Base-by-base conservation (phyloP, 2,329 filamentous ascomycete genomes). In the Pseudogymnoascus sp. region DNA sequence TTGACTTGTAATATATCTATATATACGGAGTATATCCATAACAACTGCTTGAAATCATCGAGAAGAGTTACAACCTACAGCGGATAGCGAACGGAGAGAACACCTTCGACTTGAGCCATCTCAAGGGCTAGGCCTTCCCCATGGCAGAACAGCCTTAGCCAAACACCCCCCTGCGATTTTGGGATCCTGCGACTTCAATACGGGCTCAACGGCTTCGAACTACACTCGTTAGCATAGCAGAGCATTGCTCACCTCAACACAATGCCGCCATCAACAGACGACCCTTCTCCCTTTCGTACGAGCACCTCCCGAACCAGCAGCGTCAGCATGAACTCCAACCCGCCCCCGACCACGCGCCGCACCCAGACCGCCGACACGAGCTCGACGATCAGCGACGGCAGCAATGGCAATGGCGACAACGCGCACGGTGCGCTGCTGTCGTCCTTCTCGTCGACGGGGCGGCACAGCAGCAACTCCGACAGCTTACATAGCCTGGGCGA, bases 371-470 rank as follows among this genome's bases (percentile, higher is more conserved):
- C 60, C 60, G 64, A 68, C 4, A 63, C 68, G 9, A 68, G 69
- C 61, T 72, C 72, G 5, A 56, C 70, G n/a, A 65, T 65, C 50
- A 72, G 71, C 62, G 26, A 44, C 38, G 15, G 38, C 44, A 67
- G 64, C 10, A 67, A 67, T 17, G 59, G 60, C 23, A 70, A 68
- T 64, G 68, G 68, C 10, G 60, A 53, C 59, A 61, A 62, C 35
- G 67, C 66, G 7, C 23, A 70, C 26, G 69, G 68, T 37, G 63
- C 60, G 26, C 67, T 70, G 1, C 6, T 71, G 15, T 21, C 40
- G 19, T 44, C 40, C 1, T 44, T 44, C 19, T 44, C 19, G 19
- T 44, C 40, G 40, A 19, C 17, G 40, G 19, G 19, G 19, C 40
- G 19, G 10, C 19, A 44, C 19, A 44, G 40, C 11, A 44, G 40